Evolutionary conservation across 371 early-diverging fungal genomes (phyloP).

Genomic region (Fennellomyces sp.): DNA sequence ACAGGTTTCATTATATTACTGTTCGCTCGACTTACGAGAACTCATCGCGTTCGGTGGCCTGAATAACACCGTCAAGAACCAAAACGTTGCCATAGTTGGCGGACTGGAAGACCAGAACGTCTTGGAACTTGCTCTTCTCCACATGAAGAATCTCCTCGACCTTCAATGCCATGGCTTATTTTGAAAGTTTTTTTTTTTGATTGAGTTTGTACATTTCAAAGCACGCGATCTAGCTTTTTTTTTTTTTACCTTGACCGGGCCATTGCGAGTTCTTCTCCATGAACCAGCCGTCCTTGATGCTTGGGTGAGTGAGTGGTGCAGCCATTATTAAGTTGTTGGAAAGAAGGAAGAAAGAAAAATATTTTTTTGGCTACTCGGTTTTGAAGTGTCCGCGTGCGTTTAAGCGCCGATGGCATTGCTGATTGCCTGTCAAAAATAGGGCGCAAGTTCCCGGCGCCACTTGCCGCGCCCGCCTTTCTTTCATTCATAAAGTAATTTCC

Average conservation of each 20-base stretch:
- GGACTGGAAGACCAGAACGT: constrained; percentile 95
- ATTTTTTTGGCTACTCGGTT: not conserved
- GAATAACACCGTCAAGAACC: constrained; percentile 96
- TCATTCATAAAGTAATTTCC: too few relatives aligned
- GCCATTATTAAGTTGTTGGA: constrained; percentile 27
- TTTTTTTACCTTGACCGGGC: constrained; percentile 89
- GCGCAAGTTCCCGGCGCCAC: not conserved
- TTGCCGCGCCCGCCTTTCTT: too few relatives aligned
- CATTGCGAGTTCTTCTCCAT: constrained; percentile 90
- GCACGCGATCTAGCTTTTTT: too few relatives aligned
- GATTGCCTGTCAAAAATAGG: not conserved
- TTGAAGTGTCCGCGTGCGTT: too few relatives aligned
- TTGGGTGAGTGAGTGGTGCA: constrained; percentile 78
- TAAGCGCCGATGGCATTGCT: not conserved
- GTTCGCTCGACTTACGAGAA: constrained; percentile 92
- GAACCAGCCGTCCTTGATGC: constrained; percentile 96
- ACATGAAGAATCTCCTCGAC: constrained; percentile 92
- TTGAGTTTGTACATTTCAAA: too few relatives aligned
- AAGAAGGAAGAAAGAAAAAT: constrained; percentile 8
- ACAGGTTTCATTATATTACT: not conserved
- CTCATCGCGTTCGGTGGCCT: constrained; percentile 97
- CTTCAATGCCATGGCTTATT: constrained; percentile 87
- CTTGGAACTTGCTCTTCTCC: constrained; percentile 93
- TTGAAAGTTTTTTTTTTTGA: too few relatives aligned
- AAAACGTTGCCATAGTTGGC: constrained; percentile 94